phyloP scores from a whole-genome alignment of 306 rosid genomes.

The Urtica urens region DNA sequence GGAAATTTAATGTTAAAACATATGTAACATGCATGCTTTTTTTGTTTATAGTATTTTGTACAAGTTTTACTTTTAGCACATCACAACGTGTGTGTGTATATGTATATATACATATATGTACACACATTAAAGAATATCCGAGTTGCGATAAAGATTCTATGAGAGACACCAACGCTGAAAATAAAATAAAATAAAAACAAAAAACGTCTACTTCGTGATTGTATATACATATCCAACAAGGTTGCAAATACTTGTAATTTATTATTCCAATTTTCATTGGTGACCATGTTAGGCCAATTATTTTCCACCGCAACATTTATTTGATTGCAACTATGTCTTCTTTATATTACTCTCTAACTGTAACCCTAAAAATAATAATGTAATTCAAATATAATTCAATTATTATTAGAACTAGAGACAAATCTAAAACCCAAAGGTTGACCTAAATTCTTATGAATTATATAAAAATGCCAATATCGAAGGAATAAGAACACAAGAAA shows the following conservation, averaged over 20 bases:
- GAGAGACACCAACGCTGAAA: background rate
- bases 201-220: background rate
- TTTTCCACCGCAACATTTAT: too few species aligned
- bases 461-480: background rate
- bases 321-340: too few species aligned
- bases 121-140: too few species aligned
- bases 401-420: too few species aligned
- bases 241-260: background rate
- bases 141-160: too few species aligned
- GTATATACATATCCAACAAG: background rate
- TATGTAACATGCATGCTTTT: background rate
- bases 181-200: background rate
- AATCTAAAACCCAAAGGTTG: slow-evolving; percentile 2
- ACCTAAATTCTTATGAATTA: background rate
- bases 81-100: background rate
- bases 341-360: too few species aligned
- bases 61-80: slow-evolving; percentile 1
- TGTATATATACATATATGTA: too few species aligned
- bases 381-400: too few species aligned
- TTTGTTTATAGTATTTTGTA: background rate
- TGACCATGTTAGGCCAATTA: too few species aligned
- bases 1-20: background rate
- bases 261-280: too few species aligned
- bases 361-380: too few species aligned
- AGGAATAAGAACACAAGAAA: background rate